A percentile compares a stretch with the other conserved stretches of the same genome.
Evolutionary conservation across 768 basidiomycete genomes (phyloP).

Genomic region (Termitomyces sp.): DNA sequence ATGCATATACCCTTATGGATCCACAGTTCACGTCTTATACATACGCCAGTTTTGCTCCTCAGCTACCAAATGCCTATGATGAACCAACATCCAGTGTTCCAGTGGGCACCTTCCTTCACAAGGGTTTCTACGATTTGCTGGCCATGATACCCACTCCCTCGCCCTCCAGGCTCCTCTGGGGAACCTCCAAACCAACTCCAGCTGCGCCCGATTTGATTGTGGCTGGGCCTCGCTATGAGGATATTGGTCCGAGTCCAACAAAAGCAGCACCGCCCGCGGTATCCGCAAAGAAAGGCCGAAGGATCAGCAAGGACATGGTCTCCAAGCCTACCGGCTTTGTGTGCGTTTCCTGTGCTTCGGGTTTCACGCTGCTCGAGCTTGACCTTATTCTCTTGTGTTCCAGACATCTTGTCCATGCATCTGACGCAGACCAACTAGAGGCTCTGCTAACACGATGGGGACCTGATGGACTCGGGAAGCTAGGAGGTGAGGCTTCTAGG

Average conservation of each 20-base stretch:
- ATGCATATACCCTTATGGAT: slow-evolving; percentile 29
- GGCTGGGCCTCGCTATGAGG: slow-evolving; percentile 72
- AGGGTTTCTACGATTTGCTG: slow-evolving; percentile 87
- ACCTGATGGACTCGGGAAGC: slow-evolving; percentile 83
- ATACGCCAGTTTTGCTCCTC: slow-evolving; percentile 39
- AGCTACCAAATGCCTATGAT: slow-evolving; percentile 39
- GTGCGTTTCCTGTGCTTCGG: slow-evolving; percentile 47
- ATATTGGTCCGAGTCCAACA: slow-evolving; percentile 36
- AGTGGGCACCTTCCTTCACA: slow-evolving; percentile 75
- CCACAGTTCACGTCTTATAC: slow-evolving; percentile 41
- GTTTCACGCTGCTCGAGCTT: slow-evolving; percentile 24
- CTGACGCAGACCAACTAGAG: slow-evolving; percentile 85
- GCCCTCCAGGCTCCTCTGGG: slow-evolving; percentile 66
- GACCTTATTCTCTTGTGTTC: slow-evolving; percentile 13
- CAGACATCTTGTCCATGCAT: slow-evolving; percentile 89
- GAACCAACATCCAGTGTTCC: slow-evolving; percentile 51
- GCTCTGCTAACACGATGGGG: slow-evolving; percentile 87
- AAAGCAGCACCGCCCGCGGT: slow-evolving; percentile 31
- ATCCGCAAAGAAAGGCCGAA: slow-evolving; percentile 52
- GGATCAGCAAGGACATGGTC: slow-evolving; percentile 88
- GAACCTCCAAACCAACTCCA: slow-evolving; percentile 32
- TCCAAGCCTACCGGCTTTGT: slow-evolving; percentile 80
- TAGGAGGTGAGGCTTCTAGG: slow-evolving; percentile 32
- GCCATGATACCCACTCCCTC: slow-evolving; percentile 74
- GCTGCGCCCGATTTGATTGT: slow-evolving; percentile 39